A percentile compares a stretch with the other conserved stretches of the same genome.
Evolutionary conservation across 805 yeast genomes (phyloP).

Genomic region (Pichia membranifaciens): DNA sequence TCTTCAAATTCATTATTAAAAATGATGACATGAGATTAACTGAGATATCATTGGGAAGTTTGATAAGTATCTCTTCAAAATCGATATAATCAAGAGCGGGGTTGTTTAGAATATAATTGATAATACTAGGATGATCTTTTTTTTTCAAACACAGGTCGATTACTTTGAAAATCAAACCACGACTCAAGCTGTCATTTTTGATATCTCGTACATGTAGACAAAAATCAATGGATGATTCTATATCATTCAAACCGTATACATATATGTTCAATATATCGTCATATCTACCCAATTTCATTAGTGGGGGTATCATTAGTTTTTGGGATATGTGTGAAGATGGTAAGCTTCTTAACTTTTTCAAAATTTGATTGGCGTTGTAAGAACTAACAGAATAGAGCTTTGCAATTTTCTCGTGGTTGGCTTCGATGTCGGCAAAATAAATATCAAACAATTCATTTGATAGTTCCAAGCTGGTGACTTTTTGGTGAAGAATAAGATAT

Average conservation of each 20-base stretch:
- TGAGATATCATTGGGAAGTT: conserved; percentile 47
- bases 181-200: conserved; percentile 13
- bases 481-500: conserved; percentile 38
- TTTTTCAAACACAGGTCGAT: conserved; percentile 34
- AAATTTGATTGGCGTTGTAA: conserved; percentile 37
- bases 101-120: conserved; percentile 28
- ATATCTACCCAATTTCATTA: conserved; percentile 55
- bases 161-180: conserved; percentile 40
- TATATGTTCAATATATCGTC: conserved; percentile 57
- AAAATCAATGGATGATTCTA: conserved; percentile 53
- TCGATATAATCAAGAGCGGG: conserved; percentile 22
- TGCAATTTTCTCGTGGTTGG: conserved; percentile 29
- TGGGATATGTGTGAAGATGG: conserved; percentile 21
- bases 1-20: conserved; percentile 40
- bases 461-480: conserved; percentile 32
- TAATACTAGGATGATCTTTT: conserved; percentile 16
- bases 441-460: conserved; percentile 41
- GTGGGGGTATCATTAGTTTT: conserved; percentile 50
- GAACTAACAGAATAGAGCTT: conserved; percentile 29
- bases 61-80: conserved; percentile 36
- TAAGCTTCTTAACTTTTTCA: conserved; percentile 16
- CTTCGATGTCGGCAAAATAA: conserved; percentile 33
- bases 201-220: conserved; percentile 43
- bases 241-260: conserved; percentile 51
- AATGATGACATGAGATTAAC: conserved; percentile 38